Evolutionary conservation across 495 filamentous ascomycete species (phyloP).

Genomic region (Talaromyces wortmannii): DNA sequence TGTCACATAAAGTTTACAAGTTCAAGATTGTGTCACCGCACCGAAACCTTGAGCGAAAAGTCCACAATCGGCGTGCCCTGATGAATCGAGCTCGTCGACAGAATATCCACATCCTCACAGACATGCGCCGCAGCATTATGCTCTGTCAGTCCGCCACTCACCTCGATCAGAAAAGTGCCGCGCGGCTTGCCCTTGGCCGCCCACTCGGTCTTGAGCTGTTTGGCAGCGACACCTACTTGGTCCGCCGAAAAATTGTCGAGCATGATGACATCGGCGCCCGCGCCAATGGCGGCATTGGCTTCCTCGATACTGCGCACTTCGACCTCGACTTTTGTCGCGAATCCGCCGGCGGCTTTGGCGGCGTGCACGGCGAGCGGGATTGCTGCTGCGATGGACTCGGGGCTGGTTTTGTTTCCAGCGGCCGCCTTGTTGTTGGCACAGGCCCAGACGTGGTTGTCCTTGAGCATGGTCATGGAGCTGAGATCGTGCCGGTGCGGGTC

Average conservation of each 20-base stretch:
- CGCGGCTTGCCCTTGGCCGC: conserved; percentile 37
- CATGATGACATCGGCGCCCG: conserved; percentile 95
- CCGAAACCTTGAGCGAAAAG: conserved; percentile 84
- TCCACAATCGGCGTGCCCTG: conserved; percentile 91
- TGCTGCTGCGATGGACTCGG: conserved; percentile 44
- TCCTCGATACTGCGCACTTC: conserved; percentile 83
- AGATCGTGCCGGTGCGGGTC: conserved; percentile 91
- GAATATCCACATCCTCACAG: conserved; percentile 85
- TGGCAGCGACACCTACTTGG: conserved; percentile 64
- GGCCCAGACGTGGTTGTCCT: conserved; percentile 96
- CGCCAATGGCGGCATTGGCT: conserved; percentile 82
- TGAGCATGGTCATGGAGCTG: conserved; percentile 93
- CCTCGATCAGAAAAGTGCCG: conserved; percentile 69
- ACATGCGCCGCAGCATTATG: conserved; percentile 76
- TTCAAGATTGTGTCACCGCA: conserved; percentile 13
- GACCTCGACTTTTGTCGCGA: conserved; percentile 90
- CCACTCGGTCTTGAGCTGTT: conserved; percentile 71
- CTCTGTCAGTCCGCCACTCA: conserved; percentile 83
- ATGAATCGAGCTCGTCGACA: conserved; percentile 93
- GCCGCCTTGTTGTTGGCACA: conserved; percentile 42
- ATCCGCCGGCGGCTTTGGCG: conserved; percentile 79
- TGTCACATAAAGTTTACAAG: too few relatives aligned
- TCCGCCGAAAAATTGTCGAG: conserved; percentile 86
- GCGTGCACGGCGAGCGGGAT: conserved; percentile 79
- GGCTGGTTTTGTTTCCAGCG: not conserved